Percentiles rank a stretch among this genome's conserved stretches.
phyloP scores from a whole-genome alignment of 768 basidiomycete genomes.

The Suillus subalutaceus region DNA sequence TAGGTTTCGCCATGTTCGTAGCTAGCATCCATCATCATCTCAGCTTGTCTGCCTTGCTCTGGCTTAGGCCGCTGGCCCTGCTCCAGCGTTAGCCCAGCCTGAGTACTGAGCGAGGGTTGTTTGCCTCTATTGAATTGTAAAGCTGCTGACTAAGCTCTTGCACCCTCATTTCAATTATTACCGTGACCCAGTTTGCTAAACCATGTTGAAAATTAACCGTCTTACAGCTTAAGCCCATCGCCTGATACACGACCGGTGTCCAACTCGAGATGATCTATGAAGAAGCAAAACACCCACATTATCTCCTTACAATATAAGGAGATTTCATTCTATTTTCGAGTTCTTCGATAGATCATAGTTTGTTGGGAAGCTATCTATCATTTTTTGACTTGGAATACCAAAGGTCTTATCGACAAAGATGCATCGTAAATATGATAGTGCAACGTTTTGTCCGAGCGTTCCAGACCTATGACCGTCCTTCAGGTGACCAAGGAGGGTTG shows the following conservation, averaged over 20 bases:
- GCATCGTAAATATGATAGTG: background rate
- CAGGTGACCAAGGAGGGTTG: constrained; percentile 59
- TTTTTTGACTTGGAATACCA: background rate
- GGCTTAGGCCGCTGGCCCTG: too few species aligned
- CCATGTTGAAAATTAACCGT: too few species aligned
- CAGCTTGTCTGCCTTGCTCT: too few species aligned
- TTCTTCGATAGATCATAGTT: background rate
- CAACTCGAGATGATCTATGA: background rate
- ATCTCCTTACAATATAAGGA: background rate
- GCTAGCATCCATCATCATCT: too few species aligned
- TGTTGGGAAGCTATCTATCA: background rate
- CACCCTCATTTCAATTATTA: too few species aligned
- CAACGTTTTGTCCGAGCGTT: background rate
- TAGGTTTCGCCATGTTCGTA: too few species aligned
- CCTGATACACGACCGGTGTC: background rate
- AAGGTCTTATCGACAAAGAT: background rate
- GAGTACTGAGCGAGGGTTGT: too few species aligned
- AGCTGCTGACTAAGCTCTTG: too few species aligned
- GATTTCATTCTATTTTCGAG: background rate
- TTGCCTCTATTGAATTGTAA: too few species aligned
- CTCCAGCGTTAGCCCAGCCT: too few species aligned
- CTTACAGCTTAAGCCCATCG: background rate
- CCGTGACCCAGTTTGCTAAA: too few species aligned
- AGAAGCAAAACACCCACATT: background rate
- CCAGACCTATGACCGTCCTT: background rate